Conservation (phyloP, 2,329 filamentous ascomycete species). For the Penicillium rolfsii region DNA sequence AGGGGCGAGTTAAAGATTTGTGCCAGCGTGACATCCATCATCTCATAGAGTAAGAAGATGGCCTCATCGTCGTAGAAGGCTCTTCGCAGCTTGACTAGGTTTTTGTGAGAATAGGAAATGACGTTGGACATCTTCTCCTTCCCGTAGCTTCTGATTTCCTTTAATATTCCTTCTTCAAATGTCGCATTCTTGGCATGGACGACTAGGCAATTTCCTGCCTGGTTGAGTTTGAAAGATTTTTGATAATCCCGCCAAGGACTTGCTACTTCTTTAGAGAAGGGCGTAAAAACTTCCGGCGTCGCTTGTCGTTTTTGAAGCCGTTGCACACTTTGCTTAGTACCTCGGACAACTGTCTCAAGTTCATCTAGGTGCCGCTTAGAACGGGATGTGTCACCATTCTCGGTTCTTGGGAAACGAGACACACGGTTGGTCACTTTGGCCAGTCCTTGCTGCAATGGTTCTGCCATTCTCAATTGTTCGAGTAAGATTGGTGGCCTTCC, state of each 20-base stretch:
- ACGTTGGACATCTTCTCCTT: background rate
- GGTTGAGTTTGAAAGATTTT: constrained; percentile 1
- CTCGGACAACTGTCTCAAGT: too few relatives aligned
- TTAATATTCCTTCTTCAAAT: background rate
- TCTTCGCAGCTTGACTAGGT: background rate
- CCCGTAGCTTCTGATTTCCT: too few relatives aligned
- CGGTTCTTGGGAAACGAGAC: too few relatives aligned
- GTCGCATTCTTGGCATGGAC: constrained; percentile 2
- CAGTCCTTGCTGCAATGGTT: too few relatives aligned
- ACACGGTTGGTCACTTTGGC: too few relatives aligned
- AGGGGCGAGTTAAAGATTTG: background rate
- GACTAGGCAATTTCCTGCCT: background rate
- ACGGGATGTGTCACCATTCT: too few relatives aligned
- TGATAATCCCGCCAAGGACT: constrained; percentile 1
- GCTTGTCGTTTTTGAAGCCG: too few relatives aligned
- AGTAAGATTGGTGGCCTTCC: too few relatives aligned
- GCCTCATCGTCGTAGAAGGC: background rate
- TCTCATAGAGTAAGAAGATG: constrained; percentile 2
- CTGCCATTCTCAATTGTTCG: too few relatives aligned
- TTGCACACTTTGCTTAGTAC: too few relatives aligned
- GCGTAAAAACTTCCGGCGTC: background rate
- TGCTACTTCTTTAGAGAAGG: background rate
- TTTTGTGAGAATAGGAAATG: constrained; percentile 2
- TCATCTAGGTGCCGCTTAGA: too few relatives aligned
- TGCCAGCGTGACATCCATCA: constrained; percentile 1